A percentile compares a stretch with the other conserved stretches of the same genome.
These are phyloP conservation scores for Dactylella cylindrospora DNA, from an alignment of 2,329 filamentous ascomycete species.

Conservation along the genomic window DNA sequence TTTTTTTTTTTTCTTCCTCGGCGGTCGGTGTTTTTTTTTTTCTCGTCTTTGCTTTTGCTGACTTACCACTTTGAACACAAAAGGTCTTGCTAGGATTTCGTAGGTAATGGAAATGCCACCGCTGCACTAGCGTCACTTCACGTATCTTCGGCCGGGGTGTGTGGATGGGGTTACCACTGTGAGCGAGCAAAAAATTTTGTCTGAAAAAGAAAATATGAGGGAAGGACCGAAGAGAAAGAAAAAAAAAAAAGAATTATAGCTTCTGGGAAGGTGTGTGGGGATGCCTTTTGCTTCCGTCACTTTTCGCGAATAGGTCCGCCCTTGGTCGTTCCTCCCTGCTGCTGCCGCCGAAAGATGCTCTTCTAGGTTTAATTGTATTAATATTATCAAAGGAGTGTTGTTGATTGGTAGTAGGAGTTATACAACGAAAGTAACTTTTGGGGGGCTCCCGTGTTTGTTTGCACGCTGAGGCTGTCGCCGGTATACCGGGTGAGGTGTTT, in stretches of 20 bases:
- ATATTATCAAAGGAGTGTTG: no score
- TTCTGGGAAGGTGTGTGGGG: slow-evolving; percentile 1
- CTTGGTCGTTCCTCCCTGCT: slow-evolving; percentile 21
- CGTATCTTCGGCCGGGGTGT: slow-evolving; percentile 20
- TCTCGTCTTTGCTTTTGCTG: slow-evolving; percentile 24
- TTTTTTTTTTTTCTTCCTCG: neutral
- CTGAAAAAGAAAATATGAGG: slow-evolving; percentile 1
- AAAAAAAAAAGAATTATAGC: no score
- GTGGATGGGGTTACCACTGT: slow-evolving; percentile 2
- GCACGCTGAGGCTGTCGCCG: no score
- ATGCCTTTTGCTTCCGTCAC: slow-evolving; percentile 6
- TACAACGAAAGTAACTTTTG: no score
- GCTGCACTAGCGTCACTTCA: slow-evolving; percentile 32
- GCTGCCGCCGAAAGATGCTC: neutral
- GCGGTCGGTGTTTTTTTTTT: slow-evolving; percentile 3
- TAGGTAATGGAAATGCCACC: slow-evolving; percentile 42
- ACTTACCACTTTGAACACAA: slow-evolving; percentile 15
- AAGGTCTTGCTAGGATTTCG: slow-evolving; percentile 33
- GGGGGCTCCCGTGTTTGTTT: no score
- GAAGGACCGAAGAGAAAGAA: slow-evolving; percentile 8
- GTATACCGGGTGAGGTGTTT: no score
- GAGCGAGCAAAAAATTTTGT: no score
- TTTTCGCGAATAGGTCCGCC: slow-evolving; percentile 35
- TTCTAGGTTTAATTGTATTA: no score
- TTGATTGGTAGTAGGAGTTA: no score